Evolutionary conservation across 2,329 filamentous ascomycete genomes (phyloP).

Genomic region (Cryoendolithus antarcticus): DNA sequence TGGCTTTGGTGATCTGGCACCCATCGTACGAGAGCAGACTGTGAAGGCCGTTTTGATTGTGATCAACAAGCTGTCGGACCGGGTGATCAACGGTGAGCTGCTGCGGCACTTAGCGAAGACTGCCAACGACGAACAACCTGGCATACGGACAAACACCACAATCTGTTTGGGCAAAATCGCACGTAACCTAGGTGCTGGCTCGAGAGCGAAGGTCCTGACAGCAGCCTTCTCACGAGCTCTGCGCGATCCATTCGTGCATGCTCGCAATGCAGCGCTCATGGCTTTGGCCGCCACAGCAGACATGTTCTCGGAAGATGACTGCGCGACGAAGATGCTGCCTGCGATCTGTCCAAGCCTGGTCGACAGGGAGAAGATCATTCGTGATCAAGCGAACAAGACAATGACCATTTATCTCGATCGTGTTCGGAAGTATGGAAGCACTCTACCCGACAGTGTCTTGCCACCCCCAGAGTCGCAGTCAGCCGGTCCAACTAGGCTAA

Average conservation of each 20-base stretch:
- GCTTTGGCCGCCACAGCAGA: constrained; percentile 77
- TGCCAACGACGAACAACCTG: constrained; percentile 92
- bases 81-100: constrained; percentile 85
- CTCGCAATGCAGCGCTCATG: constrained; percentile 76
- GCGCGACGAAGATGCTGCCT: constrained; percentile 70
- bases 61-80: constrained; percentile 79
- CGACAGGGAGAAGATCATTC: constrained; percentile 89
- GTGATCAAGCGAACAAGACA: constrained; percentile 83
- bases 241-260: constrained; percentile 88
- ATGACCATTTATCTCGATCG: constrained; percentile 75
- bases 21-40: constrained; percentile 87
- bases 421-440: constrained; percentile 63
- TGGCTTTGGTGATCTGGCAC: constrained; percentile 84
- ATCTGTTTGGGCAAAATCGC: constrained; percentile 96
- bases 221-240: constrained; percentile 85
- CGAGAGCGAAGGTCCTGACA: constrained; percentile 77
- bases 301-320: constrained; percentile 80
- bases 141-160: constrained; percentile 94
- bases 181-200: constrained; percentile 63
- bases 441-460: constrained; percentile 68
- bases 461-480: constrained; percentile 49
- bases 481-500: constrained; percentile 50
- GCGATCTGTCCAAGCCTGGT: constrained; percentile 72
- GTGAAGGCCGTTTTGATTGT: constrained; percentile 85
- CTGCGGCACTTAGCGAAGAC: constrained; percentile 86